Conservation (phyloP, 2,329 filamentous ascomycete genomes). For the Pseudopithomyces chartarum region DNA sequence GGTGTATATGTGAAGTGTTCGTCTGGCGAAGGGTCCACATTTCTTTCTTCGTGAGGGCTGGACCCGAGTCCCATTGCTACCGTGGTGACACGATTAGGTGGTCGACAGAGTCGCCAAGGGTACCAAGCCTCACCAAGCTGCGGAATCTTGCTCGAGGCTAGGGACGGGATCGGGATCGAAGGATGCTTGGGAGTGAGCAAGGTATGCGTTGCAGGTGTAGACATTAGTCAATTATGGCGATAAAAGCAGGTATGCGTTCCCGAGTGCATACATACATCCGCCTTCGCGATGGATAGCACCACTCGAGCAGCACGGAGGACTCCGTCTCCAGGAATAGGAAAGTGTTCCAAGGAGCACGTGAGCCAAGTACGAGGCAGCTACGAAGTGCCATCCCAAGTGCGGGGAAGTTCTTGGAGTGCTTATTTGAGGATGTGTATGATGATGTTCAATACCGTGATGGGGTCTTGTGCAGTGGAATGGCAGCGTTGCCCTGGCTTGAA, state of each 20-base stretch:
- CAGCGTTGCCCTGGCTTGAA: background rate
- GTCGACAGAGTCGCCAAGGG: background rate
- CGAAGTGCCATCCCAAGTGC: too few species aligned
- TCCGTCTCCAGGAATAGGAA: background rate
- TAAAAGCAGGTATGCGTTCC: background rate
- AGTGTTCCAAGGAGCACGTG: too few species aligned
- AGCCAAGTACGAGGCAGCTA: too few species aligned
- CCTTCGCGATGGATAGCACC: background rate
- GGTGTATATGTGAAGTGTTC: too few species aligned
- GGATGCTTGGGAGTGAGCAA: background rate
- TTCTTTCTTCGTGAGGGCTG: too few species aligned
- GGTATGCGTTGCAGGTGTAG: background rate
- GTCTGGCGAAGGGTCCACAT: too few species aligned
- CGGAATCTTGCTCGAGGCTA: conserved; percentile 3
- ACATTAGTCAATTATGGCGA: background rate
- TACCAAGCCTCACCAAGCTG: conserved; percentile 8
- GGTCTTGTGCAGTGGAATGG: background rate
- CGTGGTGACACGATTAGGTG: background rate
- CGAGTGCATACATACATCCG: background rate
- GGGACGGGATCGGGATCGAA: conserved; percentile 1
- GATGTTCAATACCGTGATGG: background rate
- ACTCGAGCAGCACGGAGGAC: background rate
- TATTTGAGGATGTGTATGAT: background rate
- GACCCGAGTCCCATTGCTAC: background rate
- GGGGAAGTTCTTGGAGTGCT: background rate